These are phyloP conservation scores for Solanum rostratum DNA, from an alignment of 257 asterid genomes.

Conservation along the genomic window DNA sequence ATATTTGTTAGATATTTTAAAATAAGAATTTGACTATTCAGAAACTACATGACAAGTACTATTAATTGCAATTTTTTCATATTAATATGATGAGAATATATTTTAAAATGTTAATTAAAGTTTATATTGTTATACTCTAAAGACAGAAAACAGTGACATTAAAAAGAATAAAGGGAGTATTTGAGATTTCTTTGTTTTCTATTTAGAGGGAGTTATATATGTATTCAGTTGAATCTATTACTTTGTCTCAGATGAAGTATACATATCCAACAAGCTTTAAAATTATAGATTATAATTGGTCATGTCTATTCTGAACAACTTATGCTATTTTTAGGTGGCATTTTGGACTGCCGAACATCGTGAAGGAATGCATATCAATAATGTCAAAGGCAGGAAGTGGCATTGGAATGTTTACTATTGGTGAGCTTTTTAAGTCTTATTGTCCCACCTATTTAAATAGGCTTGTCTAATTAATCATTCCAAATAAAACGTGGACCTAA, in stretches of 20 bases:
- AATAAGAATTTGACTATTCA: too few relatives aligned
- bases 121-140: too few relatives aligned
- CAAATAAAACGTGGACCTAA: too few relatives aligned
- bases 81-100: too few relatives aligned
- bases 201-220: too few relatives aligned
- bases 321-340: constrained; percentile 38
- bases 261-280: background rate
- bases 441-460: background rate
- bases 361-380: constrained; percentile 53
- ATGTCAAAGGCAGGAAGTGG: constrained; percentile 78
- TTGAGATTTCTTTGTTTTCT: too few relatives aligned
- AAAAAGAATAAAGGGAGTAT: too few relatives aligned
- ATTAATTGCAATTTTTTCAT: too few relatives aligned
- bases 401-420: constrained; percentile 67
- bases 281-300: background rate
- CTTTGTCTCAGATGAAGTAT: background rate
- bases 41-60: too few relatives aligned
- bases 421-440: constrained; percentile 9
- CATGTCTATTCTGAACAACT: background rate
- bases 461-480: background rate
- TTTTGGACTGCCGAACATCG: constrained; percentile 42
- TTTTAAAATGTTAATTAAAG: too few relatives aligned
- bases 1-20: too few relatives aligned
- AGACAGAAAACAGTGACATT: too few relatives aligned
- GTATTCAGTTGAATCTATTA: background rate